A percentile compares a stretch with the other conserved stretches of the same genome.
Conservation (phyloP, 192 early-diverging fungal genomes). For the Linnemannia exigua region DNA sequence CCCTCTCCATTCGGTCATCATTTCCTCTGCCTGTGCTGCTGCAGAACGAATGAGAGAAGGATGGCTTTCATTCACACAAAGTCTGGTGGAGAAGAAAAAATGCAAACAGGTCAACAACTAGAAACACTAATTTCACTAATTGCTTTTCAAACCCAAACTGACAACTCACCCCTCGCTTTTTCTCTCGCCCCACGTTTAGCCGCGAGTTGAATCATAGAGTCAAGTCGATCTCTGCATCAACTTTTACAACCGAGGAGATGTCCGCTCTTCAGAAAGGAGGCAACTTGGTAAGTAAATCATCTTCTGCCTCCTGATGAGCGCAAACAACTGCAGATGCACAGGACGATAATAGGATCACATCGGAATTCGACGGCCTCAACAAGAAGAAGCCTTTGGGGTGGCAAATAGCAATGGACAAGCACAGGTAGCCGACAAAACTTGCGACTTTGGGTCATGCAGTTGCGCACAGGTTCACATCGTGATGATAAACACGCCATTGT, state of each 20-base stretch:
- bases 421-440: not conserved
- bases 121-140: slow-evolving; percentile 10
- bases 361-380: not conserved
- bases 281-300: slow-evolving; percentile 62
- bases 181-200: slow-evolving; percentile 25
- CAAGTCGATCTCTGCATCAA: slow-evolving; percentile 72
- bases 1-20: not conserved
- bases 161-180: slow-evolving; percentile 6
- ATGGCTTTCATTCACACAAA: too few relatives aligned
- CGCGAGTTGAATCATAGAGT: slow-evolving; percentile 73
- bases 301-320: not conserved
- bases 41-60: not conserved
- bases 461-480: slow-evolving; percentile 8
- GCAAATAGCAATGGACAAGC: not conserved
- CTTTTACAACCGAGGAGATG: slow-evolving; percentile 66
- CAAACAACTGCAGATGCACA: not conserved
- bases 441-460: not conserved
- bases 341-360: not conserved
- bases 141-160: not conserved
- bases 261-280: slow-evolving; percentile 62
- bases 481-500: slow-evolving; percentile 13
- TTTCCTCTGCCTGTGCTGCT: not conserved
- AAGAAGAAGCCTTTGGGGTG: not conserved
- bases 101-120: not conserved
- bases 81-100: not conserved